Percentiles rank a stretch among this genome's conserved stretches.
phyloP scores from a whole-genome alignment of 371 early-diverging fungal genomes.

The Syncephalastrum racemosum region DNA sequence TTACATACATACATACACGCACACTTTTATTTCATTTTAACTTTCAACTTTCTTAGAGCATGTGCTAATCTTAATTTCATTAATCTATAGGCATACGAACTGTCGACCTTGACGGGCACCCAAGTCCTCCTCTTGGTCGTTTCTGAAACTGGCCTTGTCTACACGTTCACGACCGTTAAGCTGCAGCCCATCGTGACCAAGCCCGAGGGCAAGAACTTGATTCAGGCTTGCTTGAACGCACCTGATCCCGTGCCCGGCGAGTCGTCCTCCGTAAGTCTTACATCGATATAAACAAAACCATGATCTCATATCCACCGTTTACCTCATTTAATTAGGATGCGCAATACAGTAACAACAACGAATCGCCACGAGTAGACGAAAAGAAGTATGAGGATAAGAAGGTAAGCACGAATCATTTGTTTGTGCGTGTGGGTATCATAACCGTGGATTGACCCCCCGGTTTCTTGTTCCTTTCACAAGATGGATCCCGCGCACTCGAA shows the following conservation, averaged over 20 bases:
- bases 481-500: conserved; percentile 6
- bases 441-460: not conserved
- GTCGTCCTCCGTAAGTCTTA: conserved; percentile 17
- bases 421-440: not conserved
- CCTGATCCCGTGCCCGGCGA: conserved; percentile 55
- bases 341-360: conserved; percentile 8
- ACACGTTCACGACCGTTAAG: conserved; percentile 97
- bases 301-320: too few species aligned
- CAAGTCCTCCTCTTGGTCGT: conserved; percentile 96
- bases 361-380: conserved; percentile 16
- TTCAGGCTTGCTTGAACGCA: conserved; percentile 92
- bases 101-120: conserved; percentile 95
- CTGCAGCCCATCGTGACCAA: conserved; percentile 94
- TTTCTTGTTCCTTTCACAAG: not conserved
- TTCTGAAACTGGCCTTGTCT: conserved; percentile 97
- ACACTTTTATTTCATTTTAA: too few species aligned
- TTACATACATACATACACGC: too few species aligned
- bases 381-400: conserved; percentile 25
- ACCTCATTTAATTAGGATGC: too few species aligned
- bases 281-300: not conserved
- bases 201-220: conserved; percentile 92
- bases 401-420: too few species aligned
- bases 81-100: conserved; percentile 83
- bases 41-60: too few species aligned
- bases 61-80: too few species aligned